Evolutionary conservation across 331 rosid genomes (phyloP).

Genomic region (Malus hybrid): DNA sequence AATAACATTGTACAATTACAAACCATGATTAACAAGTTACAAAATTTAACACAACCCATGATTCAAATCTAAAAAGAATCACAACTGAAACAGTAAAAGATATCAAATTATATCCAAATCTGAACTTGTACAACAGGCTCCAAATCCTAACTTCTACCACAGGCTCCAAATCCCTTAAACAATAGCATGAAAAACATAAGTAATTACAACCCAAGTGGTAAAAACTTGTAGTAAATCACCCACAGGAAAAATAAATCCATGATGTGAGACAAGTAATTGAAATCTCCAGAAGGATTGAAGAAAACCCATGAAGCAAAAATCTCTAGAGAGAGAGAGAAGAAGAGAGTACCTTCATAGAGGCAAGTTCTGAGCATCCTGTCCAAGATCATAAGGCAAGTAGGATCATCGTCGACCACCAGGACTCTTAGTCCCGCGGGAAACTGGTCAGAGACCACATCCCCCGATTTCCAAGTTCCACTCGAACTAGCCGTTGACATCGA

Average conservation of each 20-base stretch:
- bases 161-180: slow-evolving; percentile 9
- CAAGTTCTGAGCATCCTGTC: slow-evolving; percentile 92
- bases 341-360: slow-evolving; percentile 57
- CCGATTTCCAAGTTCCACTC: slow-evolving; percentile 34
- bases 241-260: neutral
- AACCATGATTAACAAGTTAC: slow-evolving; percentile 10
- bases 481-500: slow-evolving; percentile 58
- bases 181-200: neutral
- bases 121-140: slow-evolving; percentile 1
- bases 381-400: slow-evolving; percentile 87
- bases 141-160: slow-evolving; percentile 1
- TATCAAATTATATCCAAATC: slow-evolving; percentile 10
- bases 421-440: slow-evolving; percentile 92
- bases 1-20: neutral
- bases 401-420: slow-evolving; percentile 92
- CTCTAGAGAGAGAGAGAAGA: neutral
- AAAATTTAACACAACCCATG: slow-evolving; percentile 4
- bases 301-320: neutral
- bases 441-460: slow-evolving; percentile 61
- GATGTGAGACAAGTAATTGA: neutral
- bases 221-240: neutral
- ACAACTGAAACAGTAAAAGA: neutral
- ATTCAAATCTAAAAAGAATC: slow-evolving; percentile 5
- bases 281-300: neutral
- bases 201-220: neutral